phyloP scores from a whole-genome alignment of 2,329 filamentous ascomycete genomes.

The Hymenoscyphus repandus region DNA sequence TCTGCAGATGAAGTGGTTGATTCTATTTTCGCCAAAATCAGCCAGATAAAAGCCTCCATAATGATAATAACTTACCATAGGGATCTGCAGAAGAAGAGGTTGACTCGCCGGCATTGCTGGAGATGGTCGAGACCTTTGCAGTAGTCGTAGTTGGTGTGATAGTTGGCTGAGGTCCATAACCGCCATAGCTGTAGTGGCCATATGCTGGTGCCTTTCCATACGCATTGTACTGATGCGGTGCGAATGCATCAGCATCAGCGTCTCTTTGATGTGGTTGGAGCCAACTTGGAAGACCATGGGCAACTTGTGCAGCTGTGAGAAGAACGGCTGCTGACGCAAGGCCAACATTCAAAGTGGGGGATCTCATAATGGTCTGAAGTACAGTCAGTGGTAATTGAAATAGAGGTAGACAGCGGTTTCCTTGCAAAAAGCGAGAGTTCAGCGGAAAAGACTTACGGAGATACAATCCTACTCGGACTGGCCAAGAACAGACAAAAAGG shows the following conservation, averaged over 20 bases:
- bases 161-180: conserved; percentile 27
- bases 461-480: neutral
- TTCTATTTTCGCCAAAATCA: neutral
- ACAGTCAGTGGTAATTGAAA: conserved; percentile 4
- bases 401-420: neutral
- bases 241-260: conserved; percentile 8
- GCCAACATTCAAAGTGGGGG: conserved; percentile 9
- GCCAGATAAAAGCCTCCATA: no score
- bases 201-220: conserved; percentile 16
- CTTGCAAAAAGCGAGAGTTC: neutral
- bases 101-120: neutral
- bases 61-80: neutral
- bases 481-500: neutral
- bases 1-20: neutral
- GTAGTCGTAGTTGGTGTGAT: conserved; percentile 4
- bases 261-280: conserved; percentile 18
- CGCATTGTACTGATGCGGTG: conserved; percentile 22
- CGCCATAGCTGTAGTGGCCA: conserved; percentile 24
- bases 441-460: neutral
- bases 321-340: conserved; percentile 17
- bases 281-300: conserved; percentile 22
- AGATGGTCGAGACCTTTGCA: neutral
- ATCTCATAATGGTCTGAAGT: conserved; percentile 25
- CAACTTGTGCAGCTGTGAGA: conserved; percentile 16
- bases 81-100: conserved; percentile 1